A percentile compares a stretch with the other conserved stretches of the same genome.
Evolutionary conservation across 805 yeast species (phyloP).

Genomic region (Saccharomyces paradoxus): DNA sequence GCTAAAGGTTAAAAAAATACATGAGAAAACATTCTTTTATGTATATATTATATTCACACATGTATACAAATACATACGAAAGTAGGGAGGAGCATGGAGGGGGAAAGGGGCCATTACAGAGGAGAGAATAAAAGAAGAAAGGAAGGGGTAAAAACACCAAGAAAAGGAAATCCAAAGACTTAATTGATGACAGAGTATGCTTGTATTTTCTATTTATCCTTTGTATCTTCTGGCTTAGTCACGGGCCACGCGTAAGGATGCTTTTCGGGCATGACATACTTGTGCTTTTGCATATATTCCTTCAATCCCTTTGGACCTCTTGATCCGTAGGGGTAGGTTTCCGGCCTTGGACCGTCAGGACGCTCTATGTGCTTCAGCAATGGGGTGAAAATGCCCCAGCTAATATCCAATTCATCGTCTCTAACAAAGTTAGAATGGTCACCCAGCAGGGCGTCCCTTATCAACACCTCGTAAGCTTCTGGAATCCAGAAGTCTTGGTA

Average conservation of each 20-base stretch:
- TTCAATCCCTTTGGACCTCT: slow-evolving; percentile 73
- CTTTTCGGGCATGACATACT: slow-evolving; percentile 54
- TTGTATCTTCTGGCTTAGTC: slow-evolving; percentile 38
- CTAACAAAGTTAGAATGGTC: slow-evolving; percentile 97
- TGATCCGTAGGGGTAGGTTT: slow-evolving; percentile 75
- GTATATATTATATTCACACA: background rate
- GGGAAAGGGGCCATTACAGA: background rate
- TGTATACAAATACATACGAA: background rate
- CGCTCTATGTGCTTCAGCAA: slow-evolving; percentile 73
- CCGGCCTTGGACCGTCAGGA: slow-evolving; percentile 56
- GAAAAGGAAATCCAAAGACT: background rate
- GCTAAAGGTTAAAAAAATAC: background rate
- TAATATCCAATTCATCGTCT: slow-evolving; percentile 90
- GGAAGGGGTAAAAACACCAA: background rate
- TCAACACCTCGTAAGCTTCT: slow-evolving; percentile 93
- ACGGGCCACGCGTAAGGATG: slow-evolving; percentile 88
- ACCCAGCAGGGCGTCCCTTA: slow-evolving; percentile 81
- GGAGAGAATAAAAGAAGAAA: background rate
- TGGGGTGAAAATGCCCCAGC: slow-evolving; percentile 93
- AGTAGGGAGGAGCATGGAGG: no score
- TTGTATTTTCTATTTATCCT: background rate
- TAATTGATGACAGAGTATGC: background rate
- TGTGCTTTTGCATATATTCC: slow-evolving; percentile 57
- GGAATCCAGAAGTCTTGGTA: slow-evolving; percentile 90
- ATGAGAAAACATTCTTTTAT: background rate